phyloP scores from a whole-genome alignment of 768 basidiomycete genomes.

The Agrocybe pediades region DNA sequence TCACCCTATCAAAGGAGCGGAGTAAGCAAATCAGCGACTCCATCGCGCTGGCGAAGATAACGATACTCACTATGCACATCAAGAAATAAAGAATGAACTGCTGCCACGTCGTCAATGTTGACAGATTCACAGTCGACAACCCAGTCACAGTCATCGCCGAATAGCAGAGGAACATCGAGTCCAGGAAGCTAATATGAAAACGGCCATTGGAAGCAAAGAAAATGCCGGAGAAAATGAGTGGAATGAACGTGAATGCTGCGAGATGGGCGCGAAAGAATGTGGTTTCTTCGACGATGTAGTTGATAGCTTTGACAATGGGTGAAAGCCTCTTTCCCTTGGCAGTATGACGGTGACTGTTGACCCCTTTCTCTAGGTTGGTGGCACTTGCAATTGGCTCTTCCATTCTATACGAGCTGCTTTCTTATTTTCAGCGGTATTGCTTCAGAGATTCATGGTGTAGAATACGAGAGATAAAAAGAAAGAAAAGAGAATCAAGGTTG shows the following conservation, averaged over 20 bases:
- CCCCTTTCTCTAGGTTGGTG: background rate
- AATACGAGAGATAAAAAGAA: background rate
- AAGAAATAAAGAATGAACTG: constrained; percentile 54
- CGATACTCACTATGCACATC: constrained; percentile 46
- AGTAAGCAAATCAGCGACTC: too few species aligned
- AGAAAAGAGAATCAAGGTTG: background rate
- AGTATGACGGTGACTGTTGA: background rate
- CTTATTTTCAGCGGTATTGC: too few species aligned
- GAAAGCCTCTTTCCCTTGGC: background rate
- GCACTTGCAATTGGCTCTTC: too few species aligned
- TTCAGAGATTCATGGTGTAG: background rate
- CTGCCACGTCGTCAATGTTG: constrained; percentile 48
- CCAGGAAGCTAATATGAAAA: constrained; percentile 50
- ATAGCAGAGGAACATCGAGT: constrained; percentile 63
- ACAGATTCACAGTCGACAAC: constrained; percentile 49
- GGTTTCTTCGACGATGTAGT: constrained; percentile 15
- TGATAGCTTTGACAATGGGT: constrained; percentile 2
- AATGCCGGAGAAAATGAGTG: constrained; percentile 61
- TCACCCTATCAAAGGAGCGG: constrained; percentile 34
- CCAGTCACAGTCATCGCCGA: constrained; percentile 58
- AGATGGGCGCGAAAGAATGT: constrained; percentile 61
- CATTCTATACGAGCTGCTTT: too few species aligned
- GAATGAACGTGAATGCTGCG: constrained; percentile 52
- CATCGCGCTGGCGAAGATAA: background rate
- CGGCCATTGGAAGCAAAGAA: constrained; percentile 68